Base-by-base conservation (phyloP, 805 yeast species). In the Myxozyma vanderwaltii region DNA sequence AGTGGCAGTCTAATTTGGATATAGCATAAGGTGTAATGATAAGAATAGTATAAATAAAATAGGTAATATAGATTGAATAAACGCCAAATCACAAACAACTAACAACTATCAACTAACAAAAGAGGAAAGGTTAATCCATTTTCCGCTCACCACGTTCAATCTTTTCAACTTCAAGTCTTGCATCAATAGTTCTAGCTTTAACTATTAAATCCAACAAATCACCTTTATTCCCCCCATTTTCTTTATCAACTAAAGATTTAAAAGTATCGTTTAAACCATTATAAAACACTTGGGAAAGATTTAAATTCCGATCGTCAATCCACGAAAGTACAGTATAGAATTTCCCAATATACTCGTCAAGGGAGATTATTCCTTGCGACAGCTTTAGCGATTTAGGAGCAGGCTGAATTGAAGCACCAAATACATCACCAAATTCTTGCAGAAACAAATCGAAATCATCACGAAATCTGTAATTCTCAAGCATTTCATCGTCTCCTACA, bases 381-480 rank as follows among this genome's bases (percentile, higher is more conserved):
- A 50, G 29, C 10, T n/a, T 17, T 4, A 50, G 36, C 1, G 46
- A 26, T 12, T 38, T 29, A 13, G 53, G 53, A 15, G 53, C 53
- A 39, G 53, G 53, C 17, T 24, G 36, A 3, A 24, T 50, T n/a
- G 29, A n/a, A 6, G 53, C 53, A 3, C 53, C 53, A 24, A 50
- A 50, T 4, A 38, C 38, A 10, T 26, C 45, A 13, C 46, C 53
- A 21, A 50, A 50, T n/a, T 50, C 36, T 5, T 24, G n/a, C 10
- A 50, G 26, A 38, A 50, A 50, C 3, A 17, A 29, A 38, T 50
- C 53, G 24, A 50, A 50, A 26, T 50, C 53, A 41, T 50, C 53
- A 5, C 26, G 33, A 26, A 36, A 29, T 7, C n/a, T 17, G 38
- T 50, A 38, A 8, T 26, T 15, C 27, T 39, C 46, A 2, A 39